Evolutionary conservation across 1,284 basidiomycete species (phyloP), one percentile per base, ranked within the genome.

Genomic region (Pterulicium gracile): DNA sequence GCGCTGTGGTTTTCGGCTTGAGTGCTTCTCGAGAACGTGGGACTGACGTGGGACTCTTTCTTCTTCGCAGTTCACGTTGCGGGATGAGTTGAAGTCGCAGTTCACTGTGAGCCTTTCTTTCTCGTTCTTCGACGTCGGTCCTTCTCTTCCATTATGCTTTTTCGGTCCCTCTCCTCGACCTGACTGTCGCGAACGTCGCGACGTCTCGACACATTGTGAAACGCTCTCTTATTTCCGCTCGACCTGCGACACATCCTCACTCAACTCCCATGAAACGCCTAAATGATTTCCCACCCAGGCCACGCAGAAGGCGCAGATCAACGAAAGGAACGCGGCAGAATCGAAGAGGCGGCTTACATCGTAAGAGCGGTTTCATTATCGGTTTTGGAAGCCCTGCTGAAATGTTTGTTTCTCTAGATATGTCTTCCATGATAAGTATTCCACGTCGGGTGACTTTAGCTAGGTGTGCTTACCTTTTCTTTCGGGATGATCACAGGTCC

Each of bases 231-330:
- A n/a, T n/a, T n/a, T n/a, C n/a, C n/a, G n/a, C n/a, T n/a, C n/a
- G n/a, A n/a, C n/a, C n/a, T n/a, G n/a, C n/a, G n/a, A n/a, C n/a
- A n/a, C n/a, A n/a, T n/a, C n/a, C n/a, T n/a, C n/a, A 32, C 27
- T 32, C 27, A 32, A 10, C 27, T n/a, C n/a, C 7, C 27, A 10
- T 32, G 27, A 10, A n/a, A 32, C 27, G 7, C n/a, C 27, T 32
- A 10, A 10, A 7, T 32, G 27, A 32, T 39, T 15, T 17, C 36
- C 36, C 36, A 7, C 19, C 15, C 15, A 72, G 36, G 79, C 79
- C 21, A 85, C 81, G 4, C 81, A 85, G 56, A 78, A 78, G 50
- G 85, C 85, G 3, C 83, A 87, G 59, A 67, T 83, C 44, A 82
- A 81, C 57, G 84, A 88, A 56, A 71, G 80, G 43, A 73, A 75